These are phyloP conservation scores for Nyctanthes arbortristis DNA, from an alignment of 257 asterid genomes.

Conservation along the genomic window DNA sequence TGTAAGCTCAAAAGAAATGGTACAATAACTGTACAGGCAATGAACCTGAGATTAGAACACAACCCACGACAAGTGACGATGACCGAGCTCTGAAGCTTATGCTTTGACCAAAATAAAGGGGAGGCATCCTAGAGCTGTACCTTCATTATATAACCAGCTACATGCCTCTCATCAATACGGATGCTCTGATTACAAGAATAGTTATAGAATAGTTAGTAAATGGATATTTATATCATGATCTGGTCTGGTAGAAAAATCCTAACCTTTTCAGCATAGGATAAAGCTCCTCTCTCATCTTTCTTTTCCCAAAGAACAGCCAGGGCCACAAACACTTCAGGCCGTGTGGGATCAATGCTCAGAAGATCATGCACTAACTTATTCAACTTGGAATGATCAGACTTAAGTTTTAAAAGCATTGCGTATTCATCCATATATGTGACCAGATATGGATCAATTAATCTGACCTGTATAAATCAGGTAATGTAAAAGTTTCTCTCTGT, in stretches of 20 bases:
- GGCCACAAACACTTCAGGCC: slow-evolving; percentile 95
- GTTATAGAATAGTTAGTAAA: slow-evolving; percentile 24
- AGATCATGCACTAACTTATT: slow-evolving; percentile 86
- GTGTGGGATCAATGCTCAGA: slow-evolving; percentile 73
- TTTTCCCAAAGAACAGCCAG: slow-evolving; percentile 90
- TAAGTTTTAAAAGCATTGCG: slow-evolving; percentile 94
- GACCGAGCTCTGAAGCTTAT: not conserved
- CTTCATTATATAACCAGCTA: slow-evolving; percentile 90
- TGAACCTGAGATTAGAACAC: slow-evolving; percentile 4
- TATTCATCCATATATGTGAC: slow-evolving; percentile 97
- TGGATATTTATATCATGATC: slow-evolving; percentile 15
- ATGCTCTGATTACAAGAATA: slow-evolving; percentile 63
- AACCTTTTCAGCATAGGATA: slow-evolving; percentile 91
- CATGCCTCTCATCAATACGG: slow-evolving; percentile 91
- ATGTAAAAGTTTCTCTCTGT: slow-evolving; percentile 9
- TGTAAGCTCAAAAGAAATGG: slow-evolving; percentile 1
- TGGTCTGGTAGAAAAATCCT: slow-evolving; percentile 22
- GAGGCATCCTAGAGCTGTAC: slow-evolving; percentile 35
- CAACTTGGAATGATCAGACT: slow-evolving; percentile 72
- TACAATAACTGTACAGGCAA: not conserved
- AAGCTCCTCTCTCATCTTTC: slow-evolving; percentile 88
- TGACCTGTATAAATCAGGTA: slow-evolving; percentile 60
- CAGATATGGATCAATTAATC: slow-evolving; percentile 77
- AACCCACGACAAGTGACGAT: not conserved
- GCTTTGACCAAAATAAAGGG: not conserved